phyloP scores from a whole-genome alignment of 169 alveolate species.

The Cryptosporidium ubiquitum region DNA sequence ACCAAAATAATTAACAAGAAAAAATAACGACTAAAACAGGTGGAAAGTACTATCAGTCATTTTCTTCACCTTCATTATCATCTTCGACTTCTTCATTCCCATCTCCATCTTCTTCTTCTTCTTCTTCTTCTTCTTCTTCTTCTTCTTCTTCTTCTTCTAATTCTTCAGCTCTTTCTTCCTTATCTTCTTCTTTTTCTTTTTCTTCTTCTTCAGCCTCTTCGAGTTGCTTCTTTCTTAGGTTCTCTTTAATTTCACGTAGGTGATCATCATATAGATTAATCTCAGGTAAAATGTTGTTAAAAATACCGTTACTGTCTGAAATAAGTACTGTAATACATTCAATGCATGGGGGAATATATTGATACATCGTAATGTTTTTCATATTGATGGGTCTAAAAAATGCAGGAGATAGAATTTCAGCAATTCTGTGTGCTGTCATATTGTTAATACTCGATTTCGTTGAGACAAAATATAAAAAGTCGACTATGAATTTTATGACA shows the following conservation, averaged over 20 bases:
- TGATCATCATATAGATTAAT: neutral
- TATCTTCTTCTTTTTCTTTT: neutral
- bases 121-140: constrained; percentile 3
- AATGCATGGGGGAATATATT: constrained; percentile 56
- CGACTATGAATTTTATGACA: constrained; percentile 21
- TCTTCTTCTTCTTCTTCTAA: neutral
- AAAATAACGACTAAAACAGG: neutral
- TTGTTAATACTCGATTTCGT: constrained; percentile 41
- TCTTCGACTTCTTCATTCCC: neutral
- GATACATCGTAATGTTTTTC: constrained; percentile 36
- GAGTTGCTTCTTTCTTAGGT: neutral
- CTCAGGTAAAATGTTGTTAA: constrained; percentile 20
- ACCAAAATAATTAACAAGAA: neutral
- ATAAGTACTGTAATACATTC: constrained; percentile 60
- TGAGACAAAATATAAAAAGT: constrained; percentile 16
- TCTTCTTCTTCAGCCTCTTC: neutral
- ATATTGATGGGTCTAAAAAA: constrained; percentile 49
- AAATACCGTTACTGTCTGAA: constrained; percentile 34
- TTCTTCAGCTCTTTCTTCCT: neutral
- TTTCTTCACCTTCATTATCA: neutral
- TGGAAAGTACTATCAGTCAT: neutral
- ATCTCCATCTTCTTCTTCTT: neutral
- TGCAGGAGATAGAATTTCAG: constrained; percentile 65
- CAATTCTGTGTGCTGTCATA: constrained; percentile 61
- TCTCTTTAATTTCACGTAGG: neutral